Base-by-base conservation (phyloP, 2,329 filamentous ascomycete genomes). In the Fusarium avenaceum region DNA sequence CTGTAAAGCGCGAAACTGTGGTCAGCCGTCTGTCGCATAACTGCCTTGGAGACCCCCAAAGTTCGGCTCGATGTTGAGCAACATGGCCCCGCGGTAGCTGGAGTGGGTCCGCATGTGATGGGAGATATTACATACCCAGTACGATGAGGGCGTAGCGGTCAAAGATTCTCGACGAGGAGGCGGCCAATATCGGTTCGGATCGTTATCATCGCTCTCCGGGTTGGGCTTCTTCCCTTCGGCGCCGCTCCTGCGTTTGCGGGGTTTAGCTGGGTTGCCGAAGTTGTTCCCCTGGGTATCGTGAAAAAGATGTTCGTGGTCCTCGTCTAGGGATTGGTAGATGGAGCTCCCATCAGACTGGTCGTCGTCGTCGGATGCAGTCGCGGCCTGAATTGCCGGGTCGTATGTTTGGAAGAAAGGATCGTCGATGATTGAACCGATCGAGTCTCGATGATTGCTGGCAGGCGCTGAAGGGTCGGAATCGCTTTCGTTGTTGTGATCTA, bases 371-470 rank as follows among this genome's bases (percentile, higher is more conserved):
- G 73, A 72, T 38, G 71, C 71, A 26, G 61, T 62, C 62, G 73
- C 66, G 22, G 72, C 66, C 64, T 75, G 71, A 54, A 71, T 63
- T 55, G 74, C 67, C 32, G 69, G 70, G 74, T 83, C 77, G 67
- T 83, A 82, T 66, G 80, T 81, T 70, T 82, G 81, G 77, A 86
- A 85, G 75, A 87, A 86, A 30, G 84, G 84, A 67, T 87, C 85
- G 80, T 87, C 83, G 73, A 85, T 78, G 63, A 87, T 84, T 61
- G 84, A 86, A 50, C 80, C 76, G 66, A 86, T 77, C 19, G 85
- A 88, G 70, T 84, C 82, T 63, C 84, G 80, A 70, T 77, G 76
- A 46, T 52, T 71, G 56, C 49, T 65, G 54, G 52, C 35, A 32
- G 57, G 52, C 38, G 57, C 59, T 39, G 53, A 64, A 47, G 67